Evolutionary conservation across 208 protist species (phyloP), one percentile per base, ranked within the genome.

Genomic region (Leishmania major): DNA sequence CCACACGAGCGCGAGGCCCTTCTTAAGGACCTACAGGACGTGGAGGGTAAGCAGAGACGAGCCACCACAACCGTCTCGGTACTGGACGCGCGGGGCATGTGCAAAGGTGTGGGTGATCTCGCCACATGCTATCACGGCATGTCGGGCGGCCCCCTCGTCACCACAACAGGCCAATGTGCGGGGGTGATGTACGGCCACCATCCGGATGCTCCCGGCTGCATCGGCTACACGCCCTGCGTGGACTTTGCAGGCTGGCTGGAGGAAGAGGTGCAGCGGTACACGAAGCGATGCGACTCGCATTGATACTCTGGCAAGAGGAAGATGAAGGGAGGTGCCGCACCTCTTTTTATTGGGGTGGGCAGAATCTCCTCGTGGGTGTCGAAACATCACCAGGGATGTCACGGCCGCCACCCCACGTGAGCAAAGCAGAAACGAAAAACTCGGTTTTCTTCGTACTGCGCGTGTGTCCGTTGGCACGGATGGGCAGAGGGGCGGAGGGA

Each of bases 121-220:
- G 86, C 81, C 8, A 60, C 71, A 62, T 96, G 93, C 83, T 95
- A 88, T 70, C 91, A 96, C 78, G 93, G 93, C 17, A 96, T 96
- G 93, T 96, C 93, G 0, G 93, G 93, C 17, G 88, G 87, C 10
- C 92, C 93, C 6, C 71, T 95, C 5, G 43, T 95, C 31, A 85
- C 88, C 57, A 79, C 80, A 8, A 28, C 75, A 1, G 77, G 85
- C 43, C 73, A 76, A 64, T 94, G 93, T 70, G 90, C 82, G 31
- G 91, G 93, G 15, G 83, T 96, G 40, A 77, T 96, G n/a, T 94
- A 94, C 81, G 93, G 93, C n/a, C 91, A 88, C 67, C 91, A 93
- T 64, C 82, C 89, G 3, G 85, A 93, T n/a, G 59, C 84, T 5
- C 79, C 81, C 0, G 81, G 79, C 28, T 84, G 82, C 53, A 87